Evolutionary conservation across 192 early-diverging fungal species (phyloP), one percentile per base, ranked within the genome.

Genomic region (Funneliformis mosseae): DNA sequence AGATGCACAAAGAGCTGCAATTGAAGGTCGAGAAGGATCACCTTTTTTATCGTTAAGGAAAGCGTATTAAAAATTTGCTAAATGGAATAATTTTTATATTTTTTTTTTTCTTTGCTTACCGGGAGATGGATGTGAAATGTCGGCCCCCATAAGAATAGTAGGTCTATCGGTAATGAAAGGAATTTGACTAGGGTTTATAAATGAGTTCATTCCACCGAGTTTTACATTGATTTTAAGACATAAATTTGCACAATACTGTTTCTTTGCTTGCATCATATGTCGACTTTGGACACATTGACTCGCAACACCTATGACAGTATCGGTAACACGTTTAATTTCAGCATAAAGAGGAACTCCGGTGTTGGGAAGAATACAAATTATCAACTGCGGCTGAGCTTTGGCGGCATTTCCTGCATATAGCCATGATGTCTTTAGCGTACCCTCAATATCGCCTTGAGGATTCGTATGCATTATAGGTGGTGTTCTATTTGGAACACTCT

Each of bases 241-340:
- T 18, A 98, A 92, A 76, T 98, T 98, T 18, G 97, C 97, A 79
- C 95, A 97, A 88, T 98, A 98, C 86, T 97, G 96, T 55, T 91
- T 82, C 83, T 93, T 96, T 25, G 93, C 87, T 27, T 86, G 81
- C 81, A 88, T 88, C 81, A 95, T 88, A 76, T 97, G 91, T 83
- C 91, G 95, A 21, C 90, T 87, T 79, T 95, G 96, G 77, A 98
- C 90, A 84, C 97, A 98, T 86, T 98, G 97, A 39, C 96, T 96
- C 0, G 94, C 91, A 45, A 97, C 84, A 33, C 96, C 96, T 77
- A 97, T 90, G 25, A 95, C 92, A 0, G 96, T 97, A 82, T 98
- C 96, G 42, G 90, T 90, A 28, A 95, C 89, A 39, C 96, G 90
- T 88, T 98, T 98, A 84, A 97, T 92, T 62, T 93, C 79, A 7